These are phyloP conservation scores for Trichosporon coremiiforme DNA, from an alignment of 1,284 basidiomycete species.

Conservation along the genomic window DNA sequence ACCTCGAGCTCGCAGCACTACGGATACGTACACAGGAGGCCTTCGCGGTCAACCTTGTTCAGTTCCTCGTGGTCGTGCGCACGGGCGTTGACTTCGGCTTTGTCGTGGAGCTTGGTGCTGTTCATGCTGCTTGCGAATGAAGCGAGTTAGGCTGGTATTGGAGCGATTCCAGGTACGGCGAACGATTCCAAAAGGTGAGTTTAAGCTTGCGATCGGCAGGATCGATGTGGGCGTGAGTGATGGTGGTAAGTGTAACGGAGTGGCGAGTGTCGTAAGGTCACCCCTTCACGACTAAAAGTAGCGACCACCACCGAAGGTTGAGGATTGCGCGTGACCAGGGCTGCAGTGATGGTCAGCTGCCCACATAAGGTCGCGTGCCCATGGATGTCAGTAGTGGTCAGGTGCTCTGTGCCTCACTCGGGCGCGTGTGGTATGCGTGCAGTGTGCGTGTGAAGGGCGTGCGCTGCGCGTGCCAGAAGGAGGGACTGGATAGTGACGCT, in stretches of 20 bases:
- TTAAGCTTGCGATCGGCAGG: not conserved
- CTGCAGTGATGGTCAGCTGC: constrained; percentile 1
- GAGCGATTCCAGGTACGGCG: not conserved
- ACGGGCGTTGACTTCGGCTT: not conserved
- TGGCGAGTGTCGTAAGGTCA: constrained; percentile 7
- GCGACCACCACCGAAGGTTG: not conserved
- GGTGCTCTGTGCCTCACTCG: not conserved
- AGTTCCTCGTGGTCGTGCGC: not conserved
- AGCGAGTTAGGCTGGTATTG: too few relatives aligned
- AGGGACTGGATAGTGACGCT: not conserved
- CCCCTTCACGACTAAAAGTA: not conserved
- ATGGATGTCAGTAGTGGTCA: not conserved
- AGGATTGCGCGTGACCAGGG: not conserved
- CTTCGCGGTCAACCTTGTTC: not conserved
- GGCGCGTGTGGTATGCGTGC: not conserved
- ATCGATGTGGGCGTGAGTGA: not conserved
- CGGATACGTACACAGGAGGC: not conserved
- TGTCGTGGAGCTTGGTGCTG: constrained; percentile 3
- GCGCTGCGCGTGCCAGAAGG: not conserved
- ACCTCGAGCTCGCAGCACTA: not conserved
- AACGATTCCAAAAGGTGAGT: not conserved
- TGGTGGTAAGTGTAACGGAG: not conserved
- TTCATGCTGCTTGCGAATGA: too few relatives aligned
- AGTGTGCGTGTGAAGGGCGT: not conserved
- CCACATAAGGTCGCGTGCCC: not conserved